These are phyloP conservation scores for Gorgonomyces haynaldii DNA, from an alignment of 192 early-diverging fungal species.

Conservation along the genomic window DNA sequence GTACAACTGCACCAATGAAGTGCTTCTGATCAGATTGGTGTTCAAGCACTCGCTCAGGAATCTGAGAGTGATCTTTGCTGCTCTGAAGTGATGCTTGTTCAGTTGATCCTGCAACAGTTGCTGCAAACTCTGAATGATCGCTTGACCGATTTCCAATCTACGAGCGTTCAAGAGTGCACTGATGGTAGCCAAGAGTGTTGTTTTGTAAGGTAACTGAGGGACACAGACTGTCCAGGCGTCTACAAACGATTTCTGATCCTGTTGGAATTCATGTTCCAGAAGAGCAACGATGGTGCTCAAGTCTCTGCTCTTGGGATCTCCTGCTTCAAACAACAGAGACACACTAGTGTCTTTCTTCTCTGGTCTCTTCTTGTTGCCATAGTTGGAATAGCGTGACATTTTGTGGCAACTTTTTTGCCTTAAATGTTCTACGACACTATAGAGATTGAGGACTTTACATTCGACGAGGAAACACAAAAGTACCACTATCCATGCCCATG, in stretches of 20 bases:
- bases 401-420: no score
- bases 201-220: conserved; percentile 61
- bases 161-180: conserved; percentile 72
- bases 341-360: no score
- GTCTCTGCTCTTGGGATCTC: no score
- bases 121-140: conserved; percentile 49
- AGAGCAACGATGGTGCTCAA: no score
- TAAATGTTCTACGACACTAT: conserved; percentile 12
- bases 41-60: conserved; percentile 74
- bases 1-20: conserved; percentile 51
- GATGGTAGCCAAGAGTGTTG: conserved; percentile 65
- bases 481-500: conserved; percentile 95
- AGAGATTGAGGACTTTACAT: conserved; percentile 81
- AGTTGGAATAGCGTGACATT: no score
- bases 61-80: conserved; percentile 59
- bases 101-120: conserved; percentile 45
- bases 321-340: no score
- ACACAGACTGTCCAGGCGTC: no score
- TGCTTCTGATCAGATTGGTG: conserved; percentile 59
- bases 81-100: conserved; percentile 47
- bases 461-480: conserved; percentile 65
- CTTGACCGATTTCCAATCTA: conserved; percentile 47
- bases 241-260: no score
- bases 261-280: no score
- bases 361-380: no score